Evolutionary conservation across 169 alveolate genomes (phyloP).

Genomic region (Plasmodium inui): DNA sequence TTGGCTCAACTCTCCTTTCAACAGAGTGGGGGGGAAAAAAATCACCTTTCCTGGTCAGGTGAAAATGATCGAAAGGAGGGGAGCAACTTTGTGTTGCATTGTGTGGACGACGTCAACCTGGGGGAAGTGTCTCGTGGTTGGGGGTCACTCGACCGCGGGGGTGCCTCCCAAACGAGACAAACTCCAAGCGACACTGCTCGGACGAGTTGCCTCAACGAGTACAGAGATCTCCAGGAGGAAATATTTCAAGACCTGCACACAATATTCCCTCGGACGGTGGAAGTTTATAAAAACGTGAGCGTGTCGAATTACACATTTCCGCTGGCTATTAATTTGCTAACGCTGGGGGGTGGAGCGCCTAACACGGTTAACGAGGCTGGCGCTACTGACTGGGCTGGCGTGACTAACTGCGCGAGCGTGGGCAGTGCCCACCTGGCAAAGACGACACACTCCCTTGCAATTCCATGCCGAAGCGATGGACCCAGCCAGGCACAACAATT

Average conservation of each 20-base stretch:
- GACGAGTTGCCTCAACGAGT: background rate
- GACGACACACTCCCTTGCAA: background rate
- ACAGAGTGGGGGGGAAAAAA: background rate
- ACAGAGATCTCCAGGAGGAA: constrained; percentile 41
- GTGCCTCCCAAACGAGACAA: background rate
- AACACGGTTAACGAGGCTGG: background rate
- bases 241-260: constrained; percentile 29
- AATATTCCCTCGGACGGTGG: constrained; percentile 29
- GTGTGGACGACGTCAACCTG: constrained; percentile 39
- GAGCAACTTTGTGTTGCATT: background rate
- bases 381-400: background rate
- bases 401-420: background rate
- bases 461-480: background rate
- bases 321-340: constrained; percentile 58
- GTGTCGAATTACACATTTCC: constrained; percentile 60
- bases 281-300: constrained; percentile 43
- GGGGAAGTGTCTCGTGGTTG: background rate
- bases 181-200: background rate
- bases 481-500: background rate
- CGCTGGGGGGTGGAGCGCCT: constrained; percentile 6
- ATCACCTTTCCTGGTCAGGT: constrained; percentile 3
- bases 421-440: background rate
- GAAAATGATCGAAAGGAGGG: background rate
- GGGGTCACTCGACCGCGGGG: background rate
- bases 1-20: background rate